Base-by-base conservation (phyloP, 306 rosid genomes). In the Vigna hirtella region DNA sequence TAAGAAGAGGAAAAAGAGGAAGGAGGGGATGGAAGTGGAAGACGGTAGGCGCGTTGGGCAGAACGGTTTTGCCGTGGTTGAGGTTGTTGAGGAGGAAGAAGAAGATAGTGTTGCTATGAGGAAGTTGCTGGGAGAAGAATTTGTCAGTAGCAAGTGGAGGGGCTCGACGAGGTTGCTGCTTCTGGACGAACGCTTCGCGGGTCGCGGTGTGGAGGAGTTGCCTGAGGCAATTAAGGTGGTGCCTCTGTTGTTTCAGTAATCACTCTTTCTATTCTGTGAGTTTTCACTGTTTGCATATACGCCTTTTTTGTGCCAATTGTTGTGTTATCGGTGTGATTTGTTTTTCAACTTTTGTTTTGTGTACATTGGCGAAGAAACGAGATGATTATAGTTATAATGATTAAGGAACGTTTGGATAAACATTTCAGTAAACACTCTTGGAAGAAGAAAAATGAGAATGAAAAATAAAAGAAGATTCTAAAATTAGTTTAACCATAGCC, bases 221-320 rank as follows among this genome's bases (percentile, higher is more conserved):
- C 89, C 98, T 4, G 90, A 89, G 85, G 98, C 97, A n/a, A 84
- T 92, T 51, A 89, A 95, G 98, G 98, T 95, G 81, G 93, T 95
- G 81, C 77, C 69, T 82, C 76, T 81, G 77, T 79, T 79, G 61
- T 73, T 81, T 57, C 86, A 73, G 70, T 62, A 72, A 65, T 73
- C 32, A 67, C 68, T 74, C 16, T 73, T 20, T 36, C 18, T 81
- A 13, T 74, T 86, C 70, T 81, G 81, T 85, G 86, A 77, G 85
- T 86, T 84, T 73, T 70, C 72, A 64, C 51, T 77, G 24, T 84
- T 32, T 55, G 28, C 16, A 24, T 73, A 48, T 77, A 49, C 9
- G 15, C 18, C 5, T 76, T 36, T 26, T 64, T 48, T 55, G 7
- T 40, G 69, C 55, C 51, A 15, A 64, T 13, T 69, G 1, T 66